Evolutionary conservation across 176 grass and related monocot species (phyloP).

Genomic region (Ampelocalamus luodianensis): DNA sequence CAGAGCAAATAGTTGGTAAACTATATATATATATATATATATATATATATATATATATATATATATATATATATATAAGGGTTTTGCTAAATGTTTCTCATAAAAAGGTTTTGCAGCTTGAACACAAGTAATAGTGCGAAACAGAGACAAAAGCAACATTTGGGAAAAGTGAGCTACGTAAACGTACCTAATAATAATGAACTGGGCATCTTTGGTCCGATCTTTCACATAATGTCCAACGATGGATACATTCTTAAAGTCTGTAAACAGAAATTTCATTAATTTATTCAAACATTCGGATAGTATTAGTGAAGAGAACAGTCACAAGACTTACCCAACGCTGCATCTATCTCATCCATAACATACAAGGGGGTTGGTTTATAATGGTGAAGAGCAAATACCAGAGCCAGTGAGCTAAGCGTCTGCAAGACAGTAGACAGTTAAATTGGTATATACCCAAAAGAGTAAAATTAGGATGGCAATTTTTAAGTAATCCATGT

Average conservation of each 20-base stretch:
- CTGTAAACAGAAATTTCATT: slow-evolving; percentile 55
- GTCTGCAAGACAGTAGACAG: slow-evolving; percentile 56
- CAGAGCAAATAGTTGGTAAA: not conserved
- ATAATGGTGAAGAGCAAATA: slow-evolving; percentile 99
- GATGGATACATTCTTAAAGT: slow-evolving; percentile 98
- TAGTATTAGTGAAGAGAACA: not conserved
- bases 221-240: slow-evolving; percentile 99
- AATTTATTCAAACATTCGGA: not conserved
- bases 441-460: not conserved
- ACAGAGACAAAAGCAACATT: not conserved
- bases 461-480: not conserved
- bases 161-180: not conserved
- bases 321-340: slow-evolving; percentile 62
- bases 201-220: slow-evolving; percentile 92
- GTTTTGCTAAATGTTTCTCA: not conserved
- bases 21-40: not conserved
- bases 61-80: not conserved
- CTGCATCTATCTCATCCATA: slow-evolving; percentile 99
- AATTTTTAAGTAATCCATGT: not conserved
- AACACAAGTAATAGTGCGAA: not conserved
- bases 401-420: slow-evolving; percentile 88
- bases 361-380: slow-evolving; percentile 98
- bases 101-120: not conserved
- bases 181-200: slow-evolving; percentile 93
- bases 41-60: too few relatives aligned